Base-by-base conservation (phyloP, 345 rosid species). In the Gynandropsis gynandra region DNA sequence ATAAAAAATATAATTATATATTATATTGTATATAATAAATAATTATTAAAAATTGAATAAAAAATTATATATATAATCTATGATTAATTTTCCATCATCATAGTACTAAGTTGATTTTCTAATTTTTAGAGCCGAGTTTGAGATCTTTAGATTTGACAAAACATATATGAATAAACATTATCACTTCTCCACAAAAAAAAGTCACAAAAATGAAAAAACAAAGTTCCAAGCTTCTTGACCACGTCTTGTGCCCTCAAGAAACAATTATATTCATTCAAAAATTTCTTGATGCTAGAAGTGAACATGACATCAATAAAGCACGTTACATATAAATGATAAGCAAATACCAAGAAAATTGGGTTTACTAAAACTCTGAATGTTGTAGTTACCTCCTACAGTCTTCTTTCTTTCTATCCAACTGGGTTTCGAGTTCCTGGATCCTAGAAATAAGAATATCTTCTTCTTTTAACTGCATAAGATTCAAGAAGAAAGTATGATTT, bases 221-320 rank as follows among this genome's bases (percentile, higher is more conserved):
- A 13, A 50, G 44, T 10, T 63, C 32, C 45, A 16, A 49, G 63
- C 98, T 89, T 92, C 65, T 75, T 83, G 48, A 83, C 59, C 53
- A 87, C 95, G 32, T 80, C 84, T 71, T 81, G 94, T 43, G 76
- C 68, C 66, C 76, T 65, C 33, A 68, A 54, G 62, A 56, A 64
- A 21, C 69, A 84, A 50, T 75, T 80, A 69, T 87, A 76, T 35
- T 75, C 81, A 71, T 73, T 81, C 58, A 83, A 65, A 55, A 85
- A 82, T 70, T 81, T 92, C 75, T 80, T 85, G 54, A 80, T 72
- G 73, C 71, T 88, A 47, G 83, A 85, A 66, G 69, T 64, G 53
- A 71, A 70, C 82, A 97, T 92, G 79, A 74, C 53, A 60, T 60
- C 20, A 62, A 40, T n/a, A n/a, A 9, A 44, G n/a, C n/a, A n/a